Base-by-base conservation (phyloP, 805 yeast species). In the Wilhelminamyces savonicus region DNA sequence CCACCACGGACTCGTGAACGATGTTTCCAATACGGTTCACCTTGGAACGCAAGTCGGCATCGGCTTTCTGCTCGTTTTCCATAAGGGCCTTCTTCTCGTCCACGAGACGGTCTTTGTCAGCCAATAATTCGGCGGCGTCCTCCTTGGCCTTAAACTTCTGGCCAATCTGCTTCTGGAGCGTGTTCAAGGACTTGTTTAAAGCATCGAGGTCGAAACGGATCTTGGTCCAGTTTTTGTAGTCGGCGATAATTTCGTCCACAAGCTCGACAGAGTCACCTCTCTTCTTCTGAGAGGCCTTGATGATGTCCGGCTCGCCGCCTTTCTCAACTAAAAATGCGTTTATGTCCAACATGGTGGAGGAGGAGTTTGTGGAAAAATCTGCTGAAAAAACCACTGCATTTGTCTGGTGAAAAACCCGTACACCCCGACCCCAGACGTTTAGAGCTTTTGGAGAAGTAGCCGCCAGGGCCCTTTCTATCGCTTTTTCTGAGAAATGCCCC, bases 221-320 rank as follows among this genome's bases (percentile, higher is more conserved):
- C 62, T 74, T 79, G 46, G 88, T 84, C 98, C 98, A 92, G 37
- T 76, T 78, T 62, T 83, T 84, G 73, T 92, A 92, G 46, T 81
- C 95, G 40, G 66, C 71, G 54, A 92, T 85, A 56, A 92, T 88
- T 65, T 90, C 96, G 57, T 92, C 98, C 30, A 92, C 97, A 30
- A 92, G 52, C 62, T 92, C 98, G 30, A 88, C 97, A 21, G 92
- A 67, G 46, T 76, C 97, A 39, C 94, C 95, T 70, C 98, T 86
- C 39, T 94, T 95, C 59, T 67, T 77, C 62, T 92, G 98, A 22
- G 97, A 88, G 51, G 67, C 75, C 57, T 82, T 82, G 55, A 92
- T 86, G 31, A 68, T 68, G 45, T 88, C 90, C 24, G 98, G 96
- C 59, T 88, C 76, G 40, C 98, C 98, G 36, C 98, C 98, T 64